Base-by-base conservation (phyloP, 2,329 filamentous ascomycete species). In the Fusarium bactridioides region DNA sequence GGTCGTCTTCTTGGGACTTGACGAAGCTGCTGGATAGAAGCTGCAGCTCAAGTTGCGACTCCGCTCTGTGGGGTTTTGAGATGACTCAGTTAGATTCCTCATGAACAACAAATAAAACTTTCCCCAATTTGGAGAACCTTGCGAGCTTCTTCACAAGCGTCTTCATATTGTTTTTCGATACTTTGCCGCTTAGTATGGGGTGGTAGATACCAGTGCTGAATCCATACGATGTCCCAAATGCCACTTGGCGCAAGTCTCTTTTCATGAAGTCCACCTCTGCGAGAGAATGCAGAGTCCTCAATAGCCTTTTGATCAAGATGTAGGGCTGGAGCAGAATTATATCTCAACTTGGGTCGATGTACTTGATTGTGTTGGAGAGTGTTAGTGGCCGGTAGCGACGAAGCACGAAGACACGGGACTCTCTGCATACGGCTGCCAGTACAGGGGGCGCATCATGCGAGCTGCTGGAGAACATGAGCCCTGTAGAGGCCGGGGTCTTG, bases 171-270 rank as follows among this genome's bases (percentile, higher is more conserved):
- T 74, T 77, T 59, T 63, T 72, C 9, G 72, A 74, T 37, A 70
- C 57, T 47, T 68, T 76, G 11, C 73, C 64, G 11, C 60, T 73
- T 16, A 69, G 64, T 15, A 70, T 61, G 9, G 75, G 73, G 19
- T 73, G 64, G 18, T 67, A 67, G 29, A 76, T 77, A 23, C 75
- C 75, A 54, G 55, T 74, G 37, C 38, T 65, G 41, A 75, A 76
- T 8, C 67, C 73, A 53, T 76, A 74, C 7, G 72, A 76, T 33
- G 64, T 73, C 31, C 73, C 67, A 19, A 75, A 58, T 16, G 67
- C 74, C 59, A 76, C 62, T 57, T 69, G 70, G 57, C 59, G 61
- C 41, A 76, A 63, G 16, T 64, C 43, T 27, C 70, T 66, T 45
- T 54, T 66, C 47, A 76, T 47, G n/a, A 50, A 60, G 13, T 66